Conservation (phyloP, 768 basidiomycete species). For the Cystobasidium tubakii region DNA sequence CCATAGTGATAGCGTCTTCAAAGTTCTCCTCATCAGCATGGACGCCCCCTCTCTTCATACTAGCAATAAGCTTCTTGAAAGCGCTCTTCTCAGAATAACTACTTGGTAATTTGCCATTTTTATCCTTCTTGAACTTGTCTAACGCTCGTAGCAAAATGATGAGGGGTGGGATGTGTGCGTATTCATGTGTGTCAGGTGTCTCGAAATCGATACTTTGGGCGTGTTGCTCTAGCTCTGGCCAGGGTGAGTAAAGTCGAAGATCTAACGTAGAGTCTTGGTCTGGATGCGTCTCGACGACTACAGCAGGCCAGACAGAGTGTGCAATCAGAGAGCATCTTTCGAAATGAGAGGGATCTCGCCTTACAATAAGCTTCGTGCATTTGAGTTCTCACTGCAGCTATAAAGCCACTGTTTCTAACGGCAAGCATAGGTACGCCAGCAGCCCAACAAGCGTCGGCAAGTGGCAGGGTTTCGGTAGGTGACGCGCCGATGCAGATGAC, state of each 20-base stretch:
- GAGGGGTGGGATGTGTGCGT: constrained; percentile 83
- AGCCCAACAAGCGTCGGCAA: constrained; percentile 51
- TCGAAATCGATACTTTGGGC: constrained; percentile 66
- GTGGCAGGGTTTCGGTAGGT: constrained; percentile 55
- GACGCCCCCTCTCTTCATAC: constrained; percentile 59
- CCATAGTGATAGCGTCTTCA: constrained; percentile 85
- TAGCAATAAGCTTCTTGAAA: constrained; percentile 65
- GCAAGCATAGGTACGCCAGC: constrained; percentile 61
- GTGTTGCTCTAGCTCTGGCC: constrained; percentile 71
- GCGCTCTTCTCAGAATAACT: constrained; percentile 63
- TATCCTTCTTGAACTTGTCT: constrained; percentile 75
- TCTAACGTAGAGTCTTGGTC: constrained; percentile 58
- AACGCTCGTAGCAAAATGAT: constrained; percentile 76
- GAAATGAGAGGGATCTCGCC: constrained; percentile 18
- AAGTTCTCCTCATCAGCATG: constrained; percentile 85
- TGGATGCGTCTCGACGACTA: constrained; percentile 84
- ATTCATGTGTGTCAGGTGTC: constrained; percentile 78
- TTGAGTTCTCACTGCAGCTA: constrained; percentile 82
- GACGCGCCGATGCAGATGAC: constrained; percentile 79
- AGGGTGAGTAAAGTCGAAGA: constrained; percentile 80
- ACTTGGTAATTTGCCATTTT: constrained; percentile 60
- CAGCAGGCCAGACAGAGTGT: background rate
- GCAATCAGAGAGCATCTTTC: background rate
- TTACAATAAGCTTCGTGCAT: constrained; percentile 75
- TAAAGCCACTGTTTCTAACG: constrained; percentile 78